A percentile compares a stretch with the other conserved stretches of the same genome.
phyloP scores from a whole-genome alignment of 2,329 filamentous ascomycete species.

The Diaporthe sp. region DNA sequence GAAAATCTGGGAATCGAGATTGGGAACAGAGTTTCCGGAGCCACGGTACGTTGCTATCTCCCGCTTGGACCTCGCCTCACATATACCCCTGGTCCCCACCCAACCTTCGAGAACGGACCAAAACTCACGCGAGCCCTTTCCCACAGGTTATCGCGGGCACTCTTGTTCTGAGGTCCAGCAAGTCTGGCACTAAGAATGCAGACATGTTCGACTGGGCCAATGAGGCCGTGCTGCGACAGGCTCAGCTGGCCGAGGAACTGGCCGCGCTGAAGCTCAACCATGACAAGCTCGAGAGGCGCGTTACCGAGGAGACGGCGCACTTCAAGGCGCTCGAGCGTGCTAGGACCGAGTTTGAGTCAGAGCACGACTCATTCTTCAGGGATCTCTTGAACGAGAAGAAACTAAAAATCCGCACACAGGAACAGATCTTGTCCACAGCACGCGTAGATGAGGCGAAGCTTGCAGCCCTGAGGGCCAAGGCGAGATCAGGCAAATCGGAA shows the following conservation, averaged over 20 bases:
- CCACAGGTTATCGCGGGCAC: constrained; percentile 77
- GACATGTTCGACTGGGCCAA: constrained; percentile 80
- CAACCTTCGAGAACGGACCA: not conserved
- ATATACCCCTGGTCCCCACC: not conserved
- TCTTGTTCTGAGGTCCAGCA: constrained; percentile 69
- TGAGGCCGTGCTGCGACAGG: constrained; percentile 65
- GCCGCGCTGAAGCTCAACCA: constrained; percentile 57
- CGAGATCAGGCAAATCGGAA: not conserved
- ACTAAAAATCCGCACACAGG: constrained; percentile 82
- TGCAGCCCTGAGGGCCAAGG: not conserved
- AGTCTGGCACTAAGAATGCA: constrained; percentile 67
- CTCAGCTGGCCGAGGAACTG: constrained; percentile 60
- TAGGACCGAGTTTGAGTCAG: constrained; percentile 77
- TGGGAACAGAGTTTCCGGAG: constrained; percentile 75
- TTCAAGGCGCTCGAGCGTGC: constrained; percentile 75
- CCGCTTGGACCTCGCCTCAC: constrained; percentile 32
- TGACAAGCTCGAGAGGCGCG: constrained; percentile 66
- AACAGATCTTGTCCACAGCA: constrained; percentile 68
- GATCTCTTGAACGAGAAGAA: constrained; percentile 84
- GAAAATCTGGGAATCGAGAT: constrained; percentile 72
- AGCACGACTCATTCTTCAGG: constrained; percentile 78
- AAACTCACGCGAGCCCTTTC: constrained; percentile 45
- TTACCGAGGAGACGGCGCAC: constrained; percentile 72
- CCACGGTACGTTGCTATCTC: constrained; percentile 68
- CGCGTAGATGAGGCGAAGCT: constrained; percentile 48